Evolutionary conservation across 371 early-diverging fungal species (phyloP), one percentile per base, ranked within the genome.

Genomic region (Mortierella sp.): DNA sequence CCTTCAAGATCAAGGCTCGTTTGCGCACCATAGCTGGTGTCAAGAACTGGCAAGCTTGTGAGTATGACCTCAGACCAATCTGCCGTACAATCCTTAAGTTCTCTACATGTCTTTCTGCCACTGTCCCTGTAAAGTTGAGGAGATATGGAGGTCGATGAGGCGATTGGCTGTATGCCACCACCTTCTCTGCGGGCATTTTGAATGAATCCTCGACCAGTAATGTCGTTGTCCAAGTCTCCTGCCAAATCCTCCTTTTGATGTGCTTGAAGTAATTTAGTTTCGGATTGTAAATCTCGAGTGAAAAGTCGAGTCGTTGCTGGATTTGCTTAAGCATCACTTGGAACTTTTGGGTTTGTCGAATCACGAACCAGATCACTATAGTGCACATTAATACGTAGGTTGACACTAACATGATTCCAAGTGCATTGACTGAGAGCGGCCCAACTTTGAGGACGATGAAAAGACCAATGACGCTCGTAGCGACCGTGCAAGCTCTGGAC

Each of bases 191-290:
- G 17, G 86, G 86, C 75, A 90, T 83, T 57, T 87, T 80, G 73
- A 85, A 89, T 54, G 86, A 79, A 34, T 88, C 83, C 61, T 84
- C 85, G 15, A 85, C 87, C 15, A 90, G 68, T 31, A 90, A 60
- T 0, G 88, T 83, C 17, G 89, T 87, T 1, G 89, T 85, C 90
- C 90, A 90, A 8, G 90, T 88, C 54, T 90, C 90, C 72, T 90
- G 90, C 90, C 90, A 90, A 23, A 86, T 59, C 13, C 86, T 62
- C 22, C 76, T 56, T 62, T 77, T 83, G 45, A 86, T 83, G 28
- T 77, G 83, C 66, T 86, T 84, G 47, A 65, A 61, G 35, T 72
- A 76, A 64, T 83, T 71, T n/a, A 82, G 70, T 40, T 68, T 73
- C 10, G 83, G 77, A 51, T 71, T 81, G 59, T 65, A 78, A 42